Evolutionary conservation across 257 asterid genomes (phyloP).

Genomic region (Anisodus acutangulus): DNA sequence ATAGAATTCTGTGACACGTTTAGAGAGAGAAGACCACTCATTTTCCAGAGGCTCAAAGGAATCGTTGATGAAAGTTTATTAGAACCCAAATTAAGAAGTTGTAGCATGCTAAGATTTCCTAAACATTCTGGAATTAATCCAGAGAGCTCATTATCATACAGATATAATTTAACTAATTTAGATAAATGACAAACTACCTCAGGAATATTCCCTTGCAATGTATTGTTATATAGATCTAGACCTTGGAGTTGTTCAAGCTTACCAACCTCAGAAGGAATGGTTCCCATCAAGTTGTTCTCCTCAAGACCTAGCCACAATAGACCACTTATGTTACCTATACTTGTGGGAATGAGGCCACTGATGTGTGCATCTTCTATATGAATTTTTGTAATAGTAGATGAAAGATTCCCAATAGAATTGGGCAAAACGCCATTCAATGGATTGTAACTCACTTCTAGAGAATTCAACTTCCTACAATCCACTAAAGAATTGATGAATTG

Average conservation of each 20-base stretch:
- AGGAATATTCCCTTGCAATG: conserved; percentile 38
- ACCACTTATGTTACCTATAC: conserved; percentile 46
- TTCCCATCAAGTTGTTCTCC: conserved; percentile 42
- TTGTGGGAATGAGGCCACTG: conserved; percentile 40
- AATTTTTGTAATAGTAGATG: conserved; percentile 36
- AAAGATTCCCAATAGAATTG: conserved; percentile 40
- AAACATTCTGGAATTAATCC: conserved; percentile 39
- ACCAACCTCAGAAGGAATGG: conserved; percentile 40
- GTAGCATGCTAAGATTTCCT: conserved; percentile 39
- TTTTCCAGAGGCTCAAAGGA: conserved; percentile 41
- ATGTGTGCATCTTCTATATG: conserved; percentile 28
- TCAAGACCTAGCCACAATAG: not conserved
- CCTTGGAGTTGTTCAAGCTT: conserved; percentile 37
- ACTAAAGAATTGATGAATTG: conserved; percentile 37
- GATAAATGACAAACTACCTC: conserved; percentile 33
- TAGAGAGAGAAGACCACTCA: conserved; percentile 34
- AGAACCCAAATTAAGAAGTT: conserved; percentile 32
- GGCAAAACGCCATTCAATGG: conserved; percentile 36
- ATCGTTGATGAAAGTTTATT: conserved; percentile 42
- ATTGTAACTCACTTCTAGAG: conserved; percentile 33
- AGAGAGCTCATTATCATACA: conserved; percentile 33
- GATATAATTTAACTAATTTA: conserved; percentile 31
- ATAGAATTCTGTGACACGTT: conserved; percentile 37
- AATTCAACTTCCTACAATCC: conserved; percentile 35
- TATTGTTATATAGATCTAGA: conserved; percentile 31